phyloP scores from a whole-genome alignment of 441 rosid species.

The Brassica balearica region DNA sequence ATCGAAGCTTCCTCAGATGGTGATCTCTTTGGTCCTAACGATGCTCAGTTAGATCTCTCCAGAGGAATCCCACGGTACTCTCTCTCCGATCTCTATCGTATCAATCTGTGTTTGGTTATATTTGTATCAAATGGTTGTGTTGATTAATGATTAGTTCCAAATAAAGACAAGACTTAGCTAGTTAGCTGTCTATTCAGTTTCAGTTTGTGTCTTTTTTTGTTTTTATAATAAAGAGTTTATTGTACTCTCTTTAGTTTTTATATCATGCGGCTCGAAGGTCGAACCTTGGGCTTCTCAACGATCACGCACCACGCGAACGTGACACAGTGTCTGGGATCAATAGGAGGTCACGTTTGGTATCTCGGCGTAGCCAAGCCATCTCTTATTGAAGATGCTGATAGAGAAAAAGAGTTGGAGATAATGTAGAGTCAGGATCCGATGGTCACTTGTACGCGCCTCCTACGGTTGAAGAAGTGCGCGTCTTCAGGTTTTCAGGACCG shows the following conservation, averaged over 20 bases:
- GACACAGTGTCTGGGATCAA: conserved; percentile 86
- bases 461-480: conserved; percentile 55
- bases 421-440: conserved; percentile 45
- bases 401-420: neutral
- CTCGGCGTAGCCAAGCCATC: conserved; percentile 82
- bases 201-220: conserved; percentile 11
- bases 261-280: conserved; percentile 57
- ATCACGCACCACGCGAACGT: conserved; percentile 87
- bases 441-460: conserved; percentile 78
- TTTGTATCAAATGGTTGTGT: neutral
- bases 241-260: conserved; percentile 53
- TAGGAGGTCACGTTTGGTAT: conserved; percentile 82
- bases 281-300: conserved; percentile 52
- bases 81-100: neutral
- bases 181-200: conserved; percentile 10
- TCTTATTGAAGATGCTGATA: conserved; percentile 42
- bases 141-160: neutral
- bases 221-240: neutral
- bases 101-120: conserved; percentile 1
- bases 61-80: conserved; percentile 74
- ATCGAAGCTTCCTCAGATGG: conserved; percentile 66
- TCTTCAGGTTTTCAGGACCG: conserved; percentile 70
- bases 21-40: conserved; percentile 70
- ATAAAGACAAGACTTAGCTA: neutral
- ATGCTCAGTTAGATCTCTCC: conserved; percentile 77